Evolutionary conservation across 2,329 filamentous ascomycete species (phyloP).

Genomic region (Phyllosticta paracitricarpa): DNA sequence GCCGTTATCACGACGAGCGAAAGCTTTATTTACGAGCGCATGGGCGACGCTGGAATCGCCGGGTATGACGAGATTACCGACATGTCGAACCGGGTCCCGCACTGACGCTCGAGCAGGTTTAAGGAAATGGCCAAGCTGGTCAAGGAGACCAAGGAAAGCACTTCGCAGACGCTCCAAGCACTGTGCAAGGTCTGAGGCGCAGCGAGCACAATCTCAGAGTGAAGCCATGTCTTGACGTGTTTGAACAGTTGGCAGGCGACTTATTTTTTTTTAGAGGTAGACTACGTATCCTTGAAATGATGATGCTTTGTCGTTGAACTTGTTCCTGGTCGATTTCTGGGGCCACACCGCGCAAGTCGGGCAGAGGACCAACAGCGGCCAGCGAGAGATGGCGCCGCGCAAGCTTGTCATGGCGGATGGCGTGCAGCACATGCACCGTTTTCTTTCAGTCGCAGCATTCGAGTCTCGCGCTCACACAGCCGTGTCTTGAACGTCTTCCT

Average conservation of each 20-base stretch:
- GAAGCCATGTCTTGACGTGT: background rate
- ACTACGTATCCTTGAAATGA: background rate
- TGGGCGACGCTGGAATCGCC: conserved; percentile 66
- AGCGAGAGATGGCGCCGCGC: background rate
- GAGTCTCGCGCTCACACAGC: background rate
- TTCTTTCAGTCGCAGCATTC: background rate
- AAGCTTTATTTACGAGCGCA: conserved; percentile 78
- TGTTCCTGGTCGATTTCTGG: background rate
- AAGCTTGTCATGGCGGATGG: background rate
- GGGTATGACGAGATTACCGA: conserved; percentile 31
- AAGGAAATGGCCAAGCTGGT: conserved; percentile 63
- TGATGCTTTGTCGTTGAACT: background rate
- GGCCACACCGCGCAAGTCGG: background rate
- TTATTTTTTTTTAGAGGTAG: background rate
- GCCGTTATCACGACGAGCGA: conserved; percentile 78
- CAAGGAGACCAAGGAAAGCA: conserved; percentile 64
- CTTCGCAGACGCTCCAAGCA: conserved; percentile 56
- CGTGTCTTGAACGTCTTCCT: background rate
- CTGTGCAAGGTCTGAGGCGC: conserved; percentile 48
- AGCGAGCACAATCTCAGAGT: background rate
- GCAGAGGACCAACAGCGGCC: background rate
- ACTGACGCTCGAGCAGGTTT: conserved; percentile 41
- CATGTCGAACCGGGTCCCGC: background rate
- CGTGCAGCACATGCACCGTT: background rate
- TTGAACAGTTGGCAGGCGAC: background rate